Base-by-base conservation (phyloP, 164 flowering plant genomes). In the Liriodendron chinense region DNA sequence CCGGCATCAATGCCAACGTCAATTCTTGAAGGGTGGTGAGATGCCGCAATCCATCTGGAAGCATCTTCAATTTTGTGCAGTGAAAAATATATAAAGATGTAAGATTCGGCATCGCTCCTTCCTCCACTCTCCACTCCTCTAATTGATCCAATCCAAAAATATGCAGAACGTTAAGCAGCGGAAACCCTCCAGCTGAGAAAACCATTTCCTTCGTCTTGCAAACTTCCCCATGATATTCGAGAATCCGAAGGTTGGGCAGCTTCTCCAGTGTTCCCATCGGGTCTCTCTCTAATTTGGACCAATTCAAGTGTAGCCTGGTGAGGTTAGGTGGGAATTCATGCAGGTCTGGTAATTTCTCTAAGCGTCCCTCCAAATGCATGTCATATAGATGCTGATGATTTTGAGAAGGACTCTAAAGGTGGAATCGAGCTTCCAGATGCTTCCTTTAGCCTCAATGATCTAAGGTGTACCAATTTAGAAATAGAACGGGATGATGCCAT, bases 311-410 rank as follows among this genome's bases (percentile, higher is more conserved):
- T 48, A 48, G 7, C 63, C 26, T 49, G 59, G 24, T 48, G 34
- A 70, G 72, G 28, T 70, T 70, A 3, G 72, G 72, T 70, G 72
- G 72, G 0, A 22, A 70, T 3, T 9, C 3, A 13, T 34, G 43
- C 43, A 34, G 43, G 3, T 4, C 43, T 0, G 9, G 61, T 18
- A 50, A 23, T 23, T 9, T 48, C 10, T 48, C 61, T 13, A 47
- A 70, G 1, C 12, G 14, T 50, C 56, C 53, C 1, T 10, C 9
- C 23, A 63, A 63, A 22, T 63, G 16, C 26, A 43, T 48, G 61
- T 14, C 7, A 20, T 47, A 48, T 7, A 16, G 61, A 48, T n/a
- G 23, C 2, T 18, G 26, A 7, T 23, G 18, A 20, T 13, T 13
- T n/a, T 14, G n/a, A 23, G 12, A 20, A 70, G 25, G n/a, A 43